Conservation (phyloP, 2,329 filamentous ascomycete genomes). For the Leptographium galeiforme region DNA sequence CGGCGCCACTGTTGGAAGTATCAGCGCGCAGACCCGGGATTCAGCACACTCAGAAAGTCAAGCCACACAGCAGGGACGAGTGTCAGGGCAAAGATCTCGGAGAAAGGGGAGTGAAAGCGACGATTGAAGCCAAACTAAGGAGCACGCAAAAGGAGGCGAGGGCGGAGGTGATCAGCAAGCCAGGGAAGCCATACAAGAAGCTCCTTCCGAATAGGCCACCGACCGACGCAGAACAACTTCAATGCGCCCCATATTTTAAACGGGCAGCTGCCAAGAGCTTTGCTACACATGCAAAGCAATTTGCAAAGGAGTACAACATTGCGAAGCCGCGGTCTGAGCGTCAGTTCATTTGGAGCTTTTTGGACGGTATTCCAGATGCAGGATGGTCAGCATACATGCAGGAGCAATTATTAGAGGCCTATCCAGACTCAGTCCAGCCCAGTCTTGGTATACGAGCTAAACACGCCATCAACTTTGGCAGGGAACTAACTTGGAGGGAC, state of each 20-base stretch:
- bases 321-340: constrained; percentile 10
- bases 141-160: too few relatives aligned
- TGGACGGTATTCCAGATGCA: constrained; percentile 10
- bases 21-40: too few relatives aligned
- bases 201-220: background rate
- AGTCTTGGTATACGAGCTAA: constrained; percentile 9
- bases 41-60: too few relatives aligned
- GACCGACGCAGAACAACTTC: background rate
- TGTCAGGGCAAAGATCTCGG: too few relatives aligned
- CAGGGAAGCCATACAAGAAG: background rate
- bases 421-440: constrained; percentile 6
- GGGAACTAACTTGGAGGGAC: constrained; percentile 7
- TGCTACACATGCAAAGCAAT: constrained; percentile 3
- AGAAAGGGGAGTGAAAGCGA: too few relatives aligned
- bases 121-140: too few relatives aligned
- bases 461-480: constrained; percentile 9
- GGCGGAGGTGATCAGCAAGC: too few relatives aligned
- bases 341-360: constrained; percentile 10
- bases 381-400: constrained; percentile 8
- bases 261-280: constrained; percentile 1
- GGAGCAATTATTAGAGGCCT: constrained; percentile 3
- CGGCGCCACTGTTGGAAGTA: too few relatives aligned
- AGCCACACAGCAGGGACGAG: too few relatives aligned
- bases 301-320: background rate
- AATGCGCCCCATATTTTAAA: background rate